Evolutionary conservation across 352 stramenopile species (phyloP).

Genomic region (Phytophthora vignae): DNA sequence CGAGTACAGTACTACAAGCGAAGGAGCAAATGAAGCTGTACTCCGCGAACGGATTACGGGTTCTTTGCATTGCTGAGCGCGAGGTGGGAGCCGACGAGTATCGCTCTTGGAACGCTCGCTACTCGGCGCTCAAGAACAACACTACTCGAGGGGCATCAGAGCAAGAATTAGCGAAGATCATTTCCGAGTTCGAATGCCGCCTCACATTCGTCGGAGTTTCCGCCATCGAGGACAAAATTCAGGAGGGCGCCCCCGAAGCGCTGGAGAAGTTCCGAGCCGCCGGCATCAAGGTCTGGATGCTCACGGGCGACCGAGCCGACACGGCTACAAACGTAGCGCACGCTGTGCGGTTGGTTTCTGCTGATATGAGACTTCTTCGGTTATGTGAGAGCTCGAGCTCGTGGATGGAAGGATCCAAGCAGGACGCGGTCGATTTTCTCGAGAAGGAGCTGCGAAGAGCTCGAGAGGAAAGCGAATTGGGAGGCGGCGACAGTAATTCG

Average conservation of each 20-base stretch:
- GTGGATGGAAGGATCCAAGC: constrained; percentile 37
- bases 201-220: constrained; percentile 64
- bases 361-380: constrained; percentile 61
- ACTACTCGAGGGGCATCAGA: constrained; percentile 29
- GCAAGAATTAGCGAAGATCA: constrained; percentile 40
- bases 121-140: constrained; percentile 37
- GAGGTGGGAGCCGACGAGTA: constrained; percentile 66
- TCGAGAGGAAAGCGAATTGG: constrained; percentile 13
- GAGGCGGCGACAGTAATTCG: background rate
- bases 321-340: constrained; percentile 74
- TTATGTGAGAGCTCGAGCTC: constrained; percentile 36
- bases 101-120: constrained; percentile 50
- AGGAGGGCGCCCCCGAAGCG: constrained; percentile 61
- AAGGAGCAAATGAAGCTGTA: constrained; percentile 65
- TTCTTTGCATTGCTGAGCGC: constrained; percentile 73
- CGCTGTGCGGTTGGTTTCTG: constrained; percentile 57
- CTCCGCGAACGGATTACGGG: constrained; percentile 68
- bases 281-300: constrained; percentile 83
- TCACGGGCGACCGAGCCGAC: constrained; percentile 70
- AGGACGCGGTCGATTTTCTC: constrained; percentile 39
- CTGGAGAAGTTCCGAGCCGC: constrained; percentile 67
- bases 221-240: constrained; percentile 77
- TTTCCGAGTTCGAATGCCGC: constrained; percentile 56
- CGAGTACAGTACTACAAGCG: constrained; percentile 35
- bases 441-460: constrained; percentile 29